These are phyloP conservation scores for Exophiala sp. DNA, from an alignment of 2,329 filamentous ascomycete species.

Conservation along the genomic window DNA sequence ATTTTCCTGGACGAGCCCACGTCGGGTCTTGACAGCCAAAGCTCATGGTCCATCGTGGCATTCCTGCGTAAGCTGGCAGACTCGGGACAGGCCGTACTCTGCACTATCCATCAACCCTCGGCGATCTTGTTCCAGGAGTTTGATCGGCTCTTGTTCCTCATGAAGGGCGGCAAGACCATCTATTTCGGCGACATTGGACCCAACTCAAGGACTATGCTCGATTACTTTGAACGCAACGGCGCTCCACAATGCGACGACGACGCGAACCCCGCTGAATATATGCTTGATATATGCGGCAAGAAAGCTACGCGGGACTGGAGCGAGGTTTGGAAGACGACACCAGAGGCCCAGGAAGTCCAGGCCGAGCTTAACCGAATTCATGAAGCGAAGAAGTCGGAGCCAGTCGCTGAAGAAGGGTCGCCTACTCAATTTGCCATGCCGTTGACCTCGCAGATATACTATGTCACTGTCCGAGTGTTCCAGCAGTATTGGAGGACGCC, in stretches of 20 bases:
- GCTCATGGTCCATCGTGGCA: constrained; percentile 60
- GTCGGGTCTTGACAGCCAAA: constrained; percentile 61
- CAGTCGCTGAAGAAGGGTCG: constrained; percentile 36
- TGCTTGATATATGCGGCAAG: constrained; percentile 47
- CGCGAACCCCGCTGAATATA: constrained; percentile 70
- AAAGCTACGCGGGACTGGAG: constrained; percentile 63
- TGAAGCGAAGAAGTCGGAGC: constrained; percentile 45
- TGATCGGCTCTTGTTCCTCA: constrained; percentile 74
- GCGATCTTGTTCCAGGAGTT: constrained; percentile 54
- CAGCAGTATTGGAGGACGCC: constrained; percentile 84
- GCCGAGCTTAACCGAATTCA: constrained; percentile 58
- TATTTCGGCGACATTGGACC: constrained; percentile 81
- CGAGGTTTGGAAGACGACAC: constrained; percentile 56
- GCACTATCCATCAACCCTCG: constrained; percentile 56
- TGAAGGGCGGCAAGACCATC: constrained; percentile 70
- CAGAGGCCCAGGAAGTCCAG: constrained; percentile 54
- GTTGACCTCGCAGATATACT: constrained; percentile 61
- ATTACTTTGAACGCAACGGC: constrained; percentile 74
- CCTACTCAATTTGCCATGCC: constrained; percentile 71
- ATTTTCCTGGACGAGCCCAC: constrained; percentile 65
- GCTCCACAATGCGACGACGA: constrained; percentile 61
- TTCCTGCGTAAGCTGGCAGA: constrained; percentile 56
- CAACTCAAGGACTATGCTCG: constrained; percentile 63
- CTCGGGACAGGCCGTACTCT: constrained; percentile 53
- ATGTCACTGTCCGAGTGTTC: constrained; percentile 71